A percentile compares a stretch with the other conserved stretches of the same genome.
Evolutionary conservation across 2,329 filamentous ascomycete species (phyloP).

Genomic region (Myriosclerotinia curreyana): DNA sequence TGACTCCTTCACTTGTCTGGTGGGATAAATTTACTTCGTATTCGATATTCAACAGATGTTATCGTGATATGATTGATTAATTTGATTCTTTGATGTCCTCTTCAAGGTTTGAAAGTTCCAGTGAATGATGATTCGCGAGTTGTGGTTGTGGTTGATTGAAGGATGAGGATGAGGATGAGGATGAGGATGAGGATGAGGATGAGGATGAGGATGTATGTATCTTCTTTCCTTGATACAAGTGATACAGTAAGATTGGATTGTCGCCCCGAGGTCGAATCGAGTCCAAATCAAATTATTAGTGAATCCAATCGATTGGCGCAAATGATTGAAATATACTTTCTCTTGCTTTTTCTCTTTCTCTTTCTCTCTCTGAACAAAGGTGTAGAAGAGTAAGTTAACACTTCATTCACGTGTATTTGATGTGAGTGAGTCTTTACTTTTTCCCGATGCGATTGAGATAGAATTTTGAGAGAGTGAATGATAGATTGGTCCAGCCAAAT

Average conservation of each 20-base stretch:
- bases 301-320: slow-evolving; percentile 8
- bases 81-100: background rate
- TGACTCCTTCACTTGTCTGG: background rate
- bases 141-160: no score
- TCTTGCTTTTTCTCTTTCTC: background rate
- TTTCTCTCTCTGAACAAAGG: no score
- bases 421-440: background rate
- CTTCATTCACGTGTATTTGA: slow-evolving; percentile 2
- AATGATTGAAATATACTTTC: background rate
- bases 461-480: background rate
- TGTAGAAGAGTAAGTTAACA: no score
- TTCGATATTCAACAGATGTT: background rate
- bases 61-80: background rate
- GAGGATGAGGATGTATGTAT: background rate
- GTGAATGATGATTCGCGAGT: background rate
- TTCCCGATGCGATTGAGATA: background rate
- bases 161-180: no score
- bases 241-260: no score
- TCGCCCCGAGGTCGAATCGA: background rate
- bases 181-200: no score
- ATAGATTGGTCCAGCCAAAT: slow-evolving; percentile 17
- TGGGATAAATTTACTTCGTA: background rate
- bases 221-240: background rate
- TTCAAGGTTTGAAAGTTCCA: background rate
- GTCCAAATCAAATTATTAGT: slow-evolving; percentile 6